Percentiles rank a stretch among this genome's conserved stretches.
These are phyloP conservation scores for Xerocomus brunneocitrinus DNA, from an alignment of 768 basidiomycete genomes.

Conservation along the genomic window DNA sequence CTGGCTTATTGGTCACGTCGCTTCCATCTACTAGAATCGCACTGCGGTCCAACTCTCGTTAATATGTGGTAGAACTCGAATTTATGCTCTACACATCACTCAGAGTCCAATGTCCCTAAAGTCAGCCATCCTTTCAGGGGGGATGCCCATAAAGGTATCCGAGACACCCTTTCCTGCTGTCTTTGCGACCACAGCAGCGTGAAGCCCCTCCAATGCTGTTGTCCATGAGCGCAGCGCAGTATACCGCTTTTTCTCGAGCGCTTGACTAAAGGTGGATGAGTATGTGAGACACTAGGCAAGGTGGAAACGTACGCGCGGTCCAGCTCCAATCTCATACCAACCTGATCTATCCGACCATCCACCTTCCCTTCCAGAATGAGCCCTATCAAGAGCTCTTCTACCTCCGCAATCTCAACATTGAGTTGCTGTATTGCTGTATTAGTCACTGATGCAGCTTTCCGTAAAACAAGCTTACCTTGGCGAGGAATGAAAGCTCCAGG, in stretches of 20 bases:
- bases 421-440: constrained; percentile 63
- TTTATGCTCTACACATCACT: constrained; percentile 8
- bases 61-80: constrained; percentile 1
- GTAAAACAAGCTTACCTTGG: constrained; percentile 52
- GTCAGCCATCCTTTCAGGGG: constrained; percentile 30
- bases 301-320: constrained; percentile 62
- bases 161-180: constrained; percentile 40
- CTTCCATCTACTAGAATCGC: not conserved
- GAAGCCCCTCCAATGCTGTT: constrained; percentile 71
- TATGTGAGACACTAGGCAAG: not conserved
- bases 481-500: constrained; percentile 88
- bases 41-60: not conserved
- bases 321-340: constrained; percentile 86
- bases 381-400: constrained; percentile 89
- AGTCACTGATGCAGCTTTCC: not conserved
- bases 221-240: constrained; percentile 79
- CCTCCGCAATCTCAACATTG: constrained; percentile 87
- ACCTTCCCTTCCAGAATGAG: constrained; percentile 97
- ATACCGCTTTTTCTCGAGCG: constrained; percentile 83
- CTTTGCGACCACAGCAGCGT: constrained; percentile 72
- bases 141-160: constrained; percentile 33
- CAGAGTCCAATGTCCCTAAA: constrained; percentile 28
- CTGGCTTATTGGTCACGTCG: not conserved
- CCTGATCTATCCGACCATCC: constrained; percentile 95
- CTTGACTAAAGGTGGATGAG: constrained; percentile 54